A percentile compares a stretch with the other conserved stretches of the same genome.
These are phyloP conservation scores for Telfairia occidentalis DNA, from an alignment of 331 rosid species.

Conservation along the genomic window DNA sequence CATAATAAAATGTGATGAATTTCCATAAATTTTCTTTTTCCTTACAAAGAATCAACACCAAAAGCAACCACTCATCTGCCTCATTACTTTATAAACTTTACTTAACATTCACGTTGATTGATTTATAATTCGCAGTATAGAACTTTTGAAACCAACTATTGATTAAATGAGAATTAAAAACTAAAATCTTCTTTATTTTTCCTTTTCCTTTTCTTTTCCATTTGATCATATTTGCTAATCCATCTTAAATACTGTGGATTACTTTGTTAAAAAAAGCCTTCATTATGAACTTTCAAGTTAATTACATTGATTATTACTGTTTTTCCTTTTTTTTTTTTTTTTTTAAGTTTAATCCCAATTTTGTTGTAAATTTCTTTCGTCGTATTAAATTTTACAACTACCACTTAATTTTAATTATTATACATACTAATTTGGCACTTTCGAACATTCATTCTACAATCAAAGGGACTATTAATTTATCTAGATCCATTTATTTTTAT, in stretches of 20 bases:
- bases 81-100: constrained; percentile 3
- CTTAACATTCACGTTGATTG: neutral
- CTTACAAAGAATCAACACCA: neutral
- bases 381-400: too few species aligned
- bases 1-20: neutral
- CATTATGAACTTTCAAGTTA: neutral
- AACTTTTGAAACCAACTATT: neutral
- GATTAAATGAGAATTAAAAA: neutral
- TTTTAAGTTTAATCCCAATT: too few species aligned
- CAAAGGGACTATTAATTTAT: too few species aligned
- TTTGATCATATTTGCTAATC: neutral
- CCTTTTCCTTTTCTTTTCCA: neutral
- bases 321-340: too few species aligned
- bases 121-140: neutral
- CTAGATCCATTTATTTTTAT: too few species aligned
- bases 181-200: neutral
- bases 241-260: neutral
- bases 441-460: neutral
- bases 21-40: neutral
- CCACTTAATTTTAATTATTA: neutral
- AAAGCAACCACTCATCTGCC: neutral
- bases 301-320: too few species aligned
- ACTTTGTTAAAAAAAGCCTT: neutral
- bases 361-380: too few species aligned
- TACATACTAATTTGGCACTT: neutral